Conservation (phyloP, 2,329 filamentous ascomycete genomes). For the Colletotrichum caudatum region DNA sequence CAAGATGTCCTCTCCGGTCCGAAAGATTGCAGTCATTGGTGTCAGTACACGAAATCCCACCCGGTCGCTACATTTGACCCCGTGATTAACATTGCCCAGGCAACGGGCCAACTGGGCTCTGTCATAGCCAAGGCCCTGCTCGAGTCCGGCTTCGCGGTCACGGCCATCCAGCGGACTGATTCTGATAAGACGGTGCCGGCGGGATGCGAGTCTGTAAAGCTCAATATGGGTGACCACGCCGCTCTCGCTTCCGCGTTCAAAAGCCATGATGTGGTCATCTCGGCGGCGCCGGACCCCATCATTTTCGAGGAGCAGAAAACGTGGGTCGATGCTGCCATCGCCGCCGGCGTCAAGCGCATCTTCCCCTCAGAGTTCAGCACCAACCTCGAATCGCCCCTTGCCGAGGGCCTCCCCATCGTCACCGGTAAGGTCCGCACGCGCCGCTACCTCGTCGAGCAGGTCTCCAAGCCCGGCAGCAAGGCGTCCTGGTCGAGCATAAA, state of each 20-base stretch:
- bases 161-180: conserved; percentile 52
- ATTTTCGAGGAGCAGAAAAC: conserved; percentile 57
- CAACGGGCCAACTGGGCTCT: conserved; percentile 52
- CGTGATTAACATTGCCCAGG: neutral
- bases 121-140: conserved; percentile 48
- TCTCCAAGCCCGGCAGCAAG: conserved; percentile 35
- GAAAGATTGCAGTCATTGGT: conserved; percentile 23
- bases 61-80: too few relatives aligned
- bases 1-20: conserved; percentile 1
- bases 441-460: conserved; percentile 24
- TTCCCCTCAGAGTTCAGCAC: conserved; percentile 63
- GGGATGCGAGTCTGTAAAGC: conserved; percentile 49
- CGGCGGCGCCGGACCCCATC: conserved; percentile 54
- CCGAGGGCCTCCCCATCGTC: conserved; percentile 43
- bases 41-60: neutral
- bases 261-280: conserved; percentile 68
- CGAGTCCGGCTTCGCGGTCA: conserved; percentile 51
- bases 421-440: conserved; percentile 42
- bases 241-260: conserved; percentile 64
- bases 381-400: conserved; percentile 45
- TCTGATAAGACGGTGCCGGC: conserved; percentile 54
- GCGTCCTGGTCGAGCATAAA: conserved; percentile 52
- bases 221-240: conserved; percentile 52
- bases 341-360: conserved; percentile 66
- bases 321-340: conserved; percentile 64